Evolutionary conservation across 2,329 filamentous ascomycete species (phyloP), one percentile per base, ranked within the genome.

Genomic region (Chalaropsis ovoidea): DNA sequence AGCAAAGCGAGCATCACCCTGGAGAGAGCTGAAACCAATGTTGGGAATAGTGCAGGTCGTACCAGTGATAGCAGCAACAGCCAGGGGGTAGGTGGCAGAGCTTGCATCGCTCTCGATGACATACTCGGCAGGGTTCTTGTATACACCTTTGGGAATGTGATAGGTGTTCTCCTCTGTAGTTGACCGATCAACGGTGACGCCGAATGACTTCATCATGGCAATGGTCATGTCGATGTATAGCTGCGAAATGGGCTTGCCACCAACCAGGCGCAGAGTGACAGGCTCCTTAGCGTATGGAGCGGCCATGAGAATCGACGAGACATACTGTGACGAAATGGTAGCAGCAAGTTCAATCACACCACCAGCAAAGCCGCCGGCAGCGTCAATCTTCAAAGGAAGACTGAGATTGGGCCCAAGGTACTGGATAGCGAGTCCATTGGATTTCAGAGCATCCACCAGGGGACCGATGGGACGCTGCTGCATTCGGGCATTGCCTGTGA

Each of bases 221-320:
- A 95, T 91, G 1, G 94, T 99, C 93, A 99, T 97, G 74, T 99
- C 91, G 72, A 99, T 97, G 75, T 99, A 99, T 1, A 87, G 86
- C 74, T 97, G 92, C 1, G 93, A 97, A 69, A 99, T 96, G 54
- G 94, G 93, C 75, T 96, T 97, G 65, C 92, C 94, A n/a, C 94
- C 94, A 13, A 97, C 87, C 47, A 99, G 81, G 49, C 86, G 87
- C 69, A 99, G 78, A 0, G 90, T 96, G 45, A 99, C 92, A 0
- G 93, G 89, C 69, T 91, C 86, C 77, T 96, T 96, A 58, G 94
- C 94, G 72, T 97, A 99, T 0, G 94, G 94, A 0, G 94, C 94
- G 67, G 91, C 95, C 90, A 99, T 95, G 63, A 99, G 80, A 69
- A 99, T 86, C 1, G 93, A 96, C 0, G 94, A 97, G 45, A 99